These are phyloP conservation scores for Camellia lanceoleosa DNA, from an alignment of 148 eudicot genomes.

Conservation along the genomic window DNA sequence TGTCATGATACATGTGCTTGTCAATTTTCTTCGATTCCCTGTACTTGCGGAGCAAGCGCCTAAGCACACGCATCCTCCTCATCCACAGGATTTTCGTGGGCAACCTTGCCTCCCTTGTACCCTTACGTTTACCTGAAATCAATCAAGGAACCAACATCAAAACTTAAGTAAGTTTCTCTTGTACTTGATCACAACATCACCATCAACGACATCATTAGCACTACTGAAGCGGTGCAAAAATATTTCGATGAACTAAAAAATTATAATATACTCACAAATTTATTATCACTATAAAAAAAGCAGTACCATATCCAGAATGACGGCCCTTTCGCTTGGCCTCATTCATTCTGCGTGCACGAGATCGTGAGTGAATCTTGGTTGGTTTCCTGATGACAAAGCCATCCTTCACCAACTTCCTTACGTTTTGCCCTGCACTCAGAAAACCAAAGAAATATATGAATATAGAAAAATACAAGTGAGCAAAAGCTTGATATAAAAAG, in stretches of 20 bases:
- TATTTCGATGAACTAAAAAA: not conserved
- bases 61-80: conserved; percentile 84
- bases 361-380: conserved; percentile 77
- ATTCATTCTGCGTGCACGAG: conserved; percentile 81
- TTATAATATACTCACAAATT: not conserved
- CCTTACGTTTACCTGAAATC: conserved; percentile 72
- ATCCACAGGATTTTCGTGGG: conserved; percentile 81
- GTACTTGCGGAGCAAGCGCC: conserved; percentile 81
- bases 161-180: not conserved
- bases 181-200: not conserved
- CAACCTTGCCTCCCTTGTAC: conserved; percentile 89
- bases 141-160: not conserved
- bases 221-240: not conserved
- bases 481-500: not conserved
- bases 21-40: conserved; percentile 83
- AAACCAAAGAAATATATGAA: not conserved
- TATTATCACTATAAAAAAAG: not conserved
- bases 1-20: conserved; percentile 91
- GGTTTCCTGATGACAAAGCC: conserved; percentile 83
- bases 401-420: conserved; percentile 80
- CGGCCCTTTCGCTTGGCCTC: conserved; percentile 89
- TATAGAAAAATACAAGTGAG: not conserved
- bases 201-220: not conserved
- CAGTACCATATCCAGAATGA: conserved; percentile 77
- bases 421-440: conserved; percentile 57